These are phyloP conservation scores for Schizochytrium sp. DNA, from an alignment of 108 stramenopile genomes.

Conservation along the genomic window DNA sequence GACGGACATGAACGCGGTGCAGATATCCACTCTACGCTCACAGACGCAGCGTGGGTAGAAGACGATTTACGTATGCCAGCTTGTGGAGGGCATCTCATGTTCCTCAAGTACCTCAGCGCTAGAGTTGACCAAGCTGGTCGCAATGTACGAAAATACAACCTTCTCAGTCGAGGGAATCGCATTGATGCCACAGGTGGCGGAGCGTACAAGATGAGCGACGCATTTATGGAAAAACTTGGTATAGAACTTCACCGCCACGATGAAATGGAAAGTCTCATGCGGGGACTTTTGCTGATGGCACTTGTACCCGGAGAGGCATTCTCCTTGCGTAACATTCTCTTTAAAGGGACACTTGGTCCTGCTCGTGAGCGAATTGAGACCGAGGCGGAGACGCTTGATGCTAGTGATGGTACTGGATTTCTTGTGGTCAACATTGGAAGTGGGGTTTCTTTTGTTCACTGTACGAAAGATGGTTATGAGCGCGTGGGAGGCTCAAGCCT, in stretches of 20 bases:
- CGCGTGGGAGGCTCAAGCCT: slow-evolving; percentile 37
- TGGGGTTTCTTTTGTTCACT: slow-evolving; percentile 60
- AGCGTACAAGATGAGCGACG: slow-evolving; percentile 43
- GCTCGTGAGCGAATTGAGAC: slow-evolving; percentile 18
- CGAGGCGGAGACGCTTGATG: not conserved
- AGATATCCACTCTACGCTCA: not conserved
- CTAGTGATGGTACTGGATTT: slow-evolving; percentile 4
- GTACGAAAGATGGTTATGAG: slow-evolving; percentile 21
- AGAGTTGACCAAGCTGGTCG: not conserved
- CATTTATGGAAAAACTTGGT: not conserved
- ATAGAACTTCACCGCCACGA: slow-evolving; percentile 9
- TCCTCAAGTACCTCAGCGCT: slow-evolving; percentile 38
- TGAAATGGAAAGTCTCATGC: slow-evolving; percentile 55
- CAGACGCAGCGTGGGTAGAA: slow-evolving; percentile 42
- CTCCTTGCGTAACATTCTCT: slow-evolving; percentile 22
- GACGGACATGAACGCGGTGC: not conserved
- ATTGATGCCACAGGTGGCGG: slow-evolving; percentile 57
- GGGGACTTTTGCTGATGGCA: slow-evolving; percentile 23
- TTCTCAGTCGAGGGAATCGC: not conserved
- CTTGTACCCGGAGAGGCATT: slow-evolving; percentile 23
- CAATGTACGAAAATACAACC: not conserved
- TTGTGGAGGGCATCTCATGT: slow-evolving; percentile 24
- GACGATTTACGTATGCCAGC: slow-evolving; percentile 16
- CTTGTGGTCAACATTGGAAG: slow-evolving; percentile 59
- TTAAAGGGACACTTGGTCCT: slow-evolving; percentile 24